Conservation (phyloP, 306 rosid species). For the Dicorynia guianensis region DNA sequence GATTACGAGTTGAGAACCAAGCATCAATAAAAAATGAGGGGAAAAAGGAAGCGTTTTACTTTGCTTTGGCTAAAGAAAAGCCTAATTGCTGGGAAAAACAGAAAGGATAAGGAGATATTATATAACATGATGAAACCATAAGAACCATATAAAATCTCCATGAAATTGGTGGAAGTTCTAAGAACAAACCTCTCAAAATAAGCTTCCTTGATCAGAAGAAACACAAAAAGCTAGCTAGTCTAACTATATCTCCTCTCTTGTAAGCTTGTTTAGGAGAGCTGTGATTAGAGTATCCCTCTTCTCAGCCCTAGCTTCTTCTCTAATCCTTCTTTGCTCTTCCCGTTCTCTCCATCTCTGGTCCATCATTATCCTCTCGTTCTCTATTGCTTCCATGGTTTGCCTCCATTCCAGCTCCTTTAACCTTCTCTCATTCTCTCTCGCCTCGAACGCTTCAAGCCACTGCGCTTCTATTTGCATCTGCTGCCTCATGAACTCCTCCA, state of each 20-base stretch:
- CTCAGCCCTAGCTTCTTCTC: constrained; percentile 96
- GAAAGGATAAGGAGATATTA: neutral
- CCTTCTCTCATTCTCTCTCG: constrained; percentile 80
- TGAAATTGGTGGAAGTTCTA: constrained; percentile 21
- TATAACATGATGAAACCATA: neutral
- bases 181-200: constrained; percentile 39
- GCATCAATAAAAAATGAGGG: neutral
- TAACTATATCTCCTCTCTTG: constrained; percentile 56
- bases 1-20: neutral
- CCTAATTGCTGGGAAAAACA: constrained; percentile 5
- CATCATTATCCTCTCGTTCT: constrained; percentile 82
- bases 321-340: constrained; percentile 79
- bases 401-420: constrained; percentile 92
- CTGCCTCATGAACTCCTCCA: constrained; percentile 84
- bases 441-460: constrained; percentile 84
- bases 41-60: neutral
- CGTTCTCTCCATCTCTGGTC: constrained; percentile 95
- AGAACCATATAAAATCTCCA: constrained; percentile 4
- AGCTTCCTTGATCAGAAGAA: constrained; percentile 31
- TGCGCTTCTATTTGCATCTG: constrained; percentile 81
- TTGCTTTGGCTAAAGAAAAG: constrained; percentile 11
- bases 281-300: constrained; percentile 83
- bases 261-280: constrained; percentile 68
- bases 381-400: constrained; percentile 79
- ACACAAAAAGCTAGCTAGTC: neutral